Base-by-base conservation (phyloP, 2,329 filamentous ascomycete species). In the Talaromyces sp. region DNA sequence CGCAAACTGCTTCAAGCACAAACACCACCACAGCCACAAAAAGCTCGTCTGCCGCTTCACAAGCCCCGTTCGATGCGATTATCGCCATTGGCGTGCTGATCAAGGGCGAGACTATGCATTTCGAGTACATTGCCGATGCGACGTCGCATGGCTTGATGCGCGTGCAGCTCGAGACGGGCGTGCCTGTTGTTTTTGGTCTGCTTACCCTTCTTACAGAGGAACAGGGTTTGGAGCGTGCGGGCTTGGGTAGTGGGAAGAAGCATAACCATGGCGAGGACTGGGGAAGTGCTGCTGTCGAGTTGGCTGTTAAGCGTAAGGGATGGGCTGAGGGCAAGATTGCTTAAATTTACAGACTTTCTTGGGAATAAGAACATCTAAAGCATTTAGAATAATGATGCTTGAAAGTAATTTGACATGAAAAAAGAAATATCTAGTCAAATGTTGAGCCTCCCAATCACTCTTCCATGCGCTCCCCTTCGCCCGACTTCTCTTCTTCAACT, bases 21-120 rank as follows among this genome's bases (percentile, higher is more conserved):
- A n/a, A n/a, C 51, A 73, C 69, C 43, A 68, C 79, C 19, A 63
- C 80, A 21, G 63, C 75, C 53, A 64, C 73, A 31, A 69, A 77
- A 2, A 66, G 77, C 2, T 72, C 75, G n/a, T 56, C 69, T 3
- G 51, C 51, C 5, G 38, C 54, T 10, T 61, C 59, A 69, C 54
- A 75, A 21, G 70, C 74, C 55, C 85, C 91, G 21, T 97, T 97
- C 70, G 93, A 97, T 72, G 94, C 94, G 64, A 87, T 99, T 65
- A 92, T 99, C 66, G 92, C 94, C 57, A 90, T 99, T 67, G 94
- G 94, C 59, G 92, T 96, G 60, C 85, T 99, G 63, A 97, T 99
- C 80, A 99, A 99, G 81, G 94, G 94, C 74, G 90, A 96, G 78
- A 97, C 94, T 7, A 97, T 97, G 92, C 94, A 99, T 79, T 99